Conservation (phyloP, 2,329 filamentous ascomycete genomes). For the Cytospora chrysosperma region DNA sequence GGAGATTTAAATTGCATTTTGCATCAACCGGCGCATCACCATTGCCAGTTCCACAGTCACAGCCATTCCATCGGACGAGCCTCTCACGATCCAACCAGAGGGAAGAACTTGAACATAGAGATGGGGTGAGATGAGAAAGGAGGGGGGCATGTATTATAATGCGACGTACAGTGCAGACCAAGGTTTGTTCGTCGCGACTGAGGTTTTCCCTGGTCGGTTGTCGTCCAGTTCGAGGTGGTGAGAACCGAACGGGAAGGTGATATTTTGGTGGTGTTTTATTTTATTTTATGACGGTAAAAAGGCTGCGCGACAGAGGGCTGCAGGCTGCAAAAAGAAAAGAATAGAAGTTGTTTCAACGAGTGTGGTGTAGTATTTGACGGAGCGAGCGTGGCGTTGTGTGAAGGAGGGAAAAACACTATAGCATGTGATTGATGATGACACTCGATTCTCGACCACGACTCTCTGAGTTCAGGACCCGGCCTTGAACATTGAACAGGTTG, state of each 20-base stretch:
- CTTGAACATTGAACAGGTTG: constrained; percentile 1
- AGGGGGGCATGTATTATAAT: neutral
- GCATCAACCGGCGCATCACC: constrained; percentile 20
- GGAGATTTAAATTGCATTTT: constrained; percentile 24
- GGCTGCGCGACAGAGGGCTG: neutral
- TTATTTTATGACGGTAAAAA: neutral
- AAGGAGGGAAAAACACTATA: neutral
- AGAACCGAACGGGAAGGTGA: neutral
- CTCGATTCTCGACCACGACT: neutral
- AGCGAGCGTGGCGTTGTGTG: neutral
- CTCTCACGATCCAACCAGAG: constrained; percentile 3
- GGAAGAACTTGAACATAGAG: neutral
- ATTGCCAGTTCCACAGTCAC: neutral
- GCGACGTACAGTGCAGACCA: constrained; percentile 14
- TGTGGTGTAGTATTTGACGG: neutral
- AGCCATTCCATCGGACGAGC: constrained; percentile 6
- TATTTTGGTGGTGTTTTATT: no score
- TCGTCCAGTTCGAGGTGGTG: neutral
- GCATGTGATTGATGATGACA: neutral
- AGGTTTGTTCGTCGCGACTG: neutral
- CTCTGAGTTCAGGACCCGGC: constrained; percentile 18
- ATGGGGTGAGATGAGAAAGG: neutral
- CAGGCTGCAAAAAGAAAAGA: neutral
- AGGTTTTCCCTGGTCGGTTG: neutral
- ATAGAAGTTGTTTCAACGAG: constrained; percentile 1